Evolutionary conservation across 1,139 yeast genomes (phyloP), one percentile per base, ranked within the genome.

Genomic region (Debaryomycetaceae sp.): DNA sequence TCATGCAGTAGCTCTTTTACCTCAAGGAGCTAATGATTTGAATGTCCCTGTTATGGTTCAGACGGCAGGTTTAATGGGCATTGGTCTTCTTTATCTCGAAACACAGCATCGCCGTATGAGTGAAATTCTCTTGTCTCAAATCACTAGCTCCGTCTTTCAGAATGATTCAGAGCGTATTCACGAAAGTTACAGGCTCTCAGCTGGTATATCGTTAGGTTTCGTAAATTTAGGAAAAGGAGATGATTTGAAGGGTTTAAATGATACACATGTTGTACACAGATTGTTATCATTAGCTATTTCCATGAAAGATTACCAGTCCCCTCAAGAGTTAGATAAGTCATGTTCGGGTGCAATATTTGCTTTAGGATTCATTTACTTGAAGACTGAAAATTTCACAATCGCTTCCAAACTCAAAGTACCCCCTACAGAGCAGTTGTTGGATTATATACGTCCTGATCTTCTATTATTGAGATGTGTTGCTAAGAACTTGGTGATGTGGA

Each of bases 1-100:
- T 7, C 98, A 94, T 61, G 88, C 95, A 5, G 89, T 87, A 14
- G 97, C 98, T 0, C 65, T 94, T 31, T 67, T 94, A 22, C 99
- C 99, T 0, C 79, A 79, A 30, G 98, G 97, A 0, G 91, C 97
- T 0, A 85, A 86, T 42, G 95, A 89, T 57, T 73, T 92, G 53
- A 88, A 92, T 58, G 95, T 94, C 8, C 81, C 89, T 5, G 70
- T 81, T 1, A 73, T 80, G 26, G 96, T 92, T 6, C 98, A 92
- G 59, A 81, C 95, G 0, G 96, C 98, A 0, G 98, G 98, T 0
- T 62, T 92, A 33, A 68, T 92, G 38, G 97, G 98, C 0, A 80
- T 94, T 47, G 99, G 98, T 0, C 67, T 94, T 42, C 67, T 94
- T 6, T 91, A 88, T 54, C 65, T 81, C 41, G 87, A 79, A 39